phyloP scores from a whole-genome alignment of 176 grass and related monocot genomes.

The Eragrostis curvula region DNA sequence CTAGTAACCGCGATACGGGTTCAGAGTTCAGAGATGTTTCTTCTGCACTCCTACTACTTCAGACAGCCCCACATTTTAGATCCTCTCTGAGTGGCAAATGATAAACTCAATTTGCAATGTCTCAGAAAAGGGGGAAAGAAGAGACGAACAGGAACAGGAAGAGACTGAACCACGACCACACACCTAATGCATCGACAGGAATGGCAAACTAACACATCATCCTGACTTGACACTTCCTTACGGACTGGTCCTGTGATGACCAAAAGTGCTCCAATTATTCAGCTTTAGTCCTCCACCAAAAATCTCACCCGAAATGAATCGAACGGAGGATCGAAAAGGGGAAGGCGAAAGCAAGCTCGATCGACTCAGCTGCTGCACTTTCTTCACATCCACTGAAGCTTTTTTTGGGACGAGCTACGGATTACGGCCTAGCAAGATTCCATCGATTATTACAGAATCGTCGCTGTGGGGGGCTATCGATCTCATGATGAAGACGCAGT shows the following conservation, averaged over 20 bases:
- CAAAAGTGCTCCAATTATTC: slow-evolving; percentile 46
- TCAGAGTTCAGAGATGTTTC: no score
- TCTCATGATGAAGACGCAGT: neutral
- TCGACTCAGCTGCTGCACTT: slow-evolving; percentile 9
- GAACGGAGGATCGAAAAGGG: neutral
- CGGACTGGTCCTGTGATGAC: neutral
- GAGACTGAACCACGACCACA: no score
- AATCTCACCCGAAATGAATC: neutral
- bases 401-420: neutral
- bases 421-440: slow-evolving; percentile 21
- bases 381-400: neutral
- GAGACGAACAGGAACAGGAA: no score
- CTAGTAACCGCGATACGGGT: no score
- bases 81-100: no score
- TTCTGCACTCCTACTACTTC: no score
- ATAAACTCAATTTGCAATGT: no score
- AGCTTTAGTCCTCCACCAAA: neutral
- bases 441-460: slow-evolving; percentile 10
- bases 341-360: neutral
- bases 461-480: slow-evolving; percentile 3
- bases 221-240: neutral
- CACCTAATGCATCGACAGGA: no score
- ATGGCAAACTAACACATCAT: neutral
- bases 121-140: no score
- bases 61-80: no score